phyloP scores from a whole-genome alignment of 1,139 yeast species.

The Eremothecium sinecaudum region DNA sequence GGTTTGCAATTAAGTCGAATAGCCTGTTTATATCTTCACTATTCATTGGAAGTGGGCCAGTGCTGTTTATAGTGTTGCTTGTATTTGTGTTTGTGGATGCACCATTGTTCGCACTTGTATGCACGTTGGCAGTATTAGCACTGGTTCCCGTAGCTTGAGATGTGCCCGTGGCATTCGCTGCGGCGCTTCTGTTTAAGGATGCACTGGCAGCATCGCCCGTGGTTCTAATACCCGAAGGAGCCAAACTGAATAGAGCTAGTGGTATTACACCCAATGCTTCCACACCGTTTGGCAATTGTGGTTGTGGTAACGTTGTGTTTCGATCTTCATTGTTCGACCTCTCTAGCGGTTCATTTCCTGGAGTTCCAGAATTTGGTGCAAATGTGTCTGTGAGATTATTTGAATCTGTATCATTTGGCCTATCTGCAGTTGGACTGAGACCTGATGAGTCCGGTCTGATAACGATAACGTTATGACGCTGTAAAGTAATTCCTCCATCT shows the following conservation, averaged over 20 bases:
- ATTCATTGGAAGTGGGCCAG: slow-evolving; percentile 3
- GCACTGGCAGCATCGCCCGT: background rate
- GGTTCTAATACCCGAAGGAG: background rate
- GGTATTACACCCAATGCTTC: slow-evolving; percentile 5
- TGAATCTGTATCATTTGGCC: background rate
- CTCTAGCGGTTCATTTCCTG: background rate
- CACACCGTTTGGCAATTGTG: background rate
- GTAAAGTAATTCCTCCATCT: slow-evolving; percentile 4
- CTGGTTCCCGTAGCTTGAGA: background rate
- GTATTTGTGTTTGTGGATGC: background rate
- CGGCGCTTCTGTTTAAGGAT: no score
- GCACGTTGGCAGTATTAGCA: background rate
- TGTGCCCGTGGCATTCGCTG: background rate
- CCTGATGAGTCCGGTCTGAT: slow-evolving; percentile 5
- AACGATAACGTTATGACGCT: slow-evolving; percentile 6
- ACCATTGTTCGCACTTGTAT: background rate
- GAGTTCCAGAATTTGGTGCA: background rate
- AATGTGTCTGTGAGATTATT: no score
- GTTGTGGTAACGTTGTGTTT: background rate
- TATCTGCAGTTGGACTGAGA: background rate
- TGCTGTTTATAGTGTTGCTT: background rate
- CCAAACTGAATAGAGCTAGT: slow-evolving; percentile 3
- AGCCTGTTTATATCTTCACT: slow-evolving; percentile 4
- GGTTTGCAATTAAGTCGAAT: slow-evolving; percentile 4
- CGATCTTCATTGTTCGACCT: background rate